Conservation (phyloP, 208 protist genomes). For the Leishmania tarentolae region DNA sequence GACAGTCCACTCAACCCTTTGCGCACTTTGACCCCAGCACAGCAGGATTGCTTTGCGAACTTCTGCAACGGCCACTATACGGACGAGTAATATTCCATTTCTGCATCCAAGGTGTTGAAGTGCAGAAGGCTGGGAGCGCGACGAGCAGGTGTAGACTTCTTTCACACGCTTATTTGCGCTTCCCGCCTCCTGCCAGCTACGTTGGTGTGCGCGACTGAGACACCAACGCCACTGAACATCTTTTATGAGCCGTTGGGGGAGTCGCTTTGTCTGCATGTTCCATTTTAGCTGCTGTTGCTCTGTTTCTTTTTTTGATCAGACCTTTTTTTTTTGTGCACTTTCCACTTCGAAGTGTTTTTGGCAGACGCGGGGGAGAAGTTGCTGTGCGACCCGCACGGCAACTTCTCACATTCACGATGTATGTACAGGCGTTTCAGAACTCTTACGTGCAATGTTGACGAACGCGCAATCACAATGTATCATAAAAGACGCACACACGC, state of each 20-base stretch:
- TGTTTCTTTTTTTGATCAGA: conserved; percentile 9
- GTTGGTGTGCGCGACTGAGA: background rate
- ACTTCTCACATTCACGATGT: conserved; percentile 8
- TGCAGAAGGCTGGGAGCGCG: background rate
- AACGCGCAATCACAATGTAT: conserved; percentile 8
- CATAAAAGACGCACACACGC: conserved; percentile 2
- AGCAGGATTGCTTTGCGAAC: conserved; percentile 89
- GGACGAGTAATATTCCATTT: conserved; percentile 37
- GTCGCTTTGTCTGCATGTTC: background rate
- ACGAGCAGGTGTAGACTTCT: background rate
- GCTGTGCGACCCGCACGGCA: background rate
- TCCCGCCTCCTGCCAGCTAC: background rate
- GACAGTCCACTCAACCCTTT: conserved; percentile 82
- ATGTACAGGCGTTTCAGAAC: conserved; percentile 4
- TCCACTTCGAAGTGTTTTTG: conserved; percentile 6
- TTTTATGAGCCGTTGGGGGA: background rate
- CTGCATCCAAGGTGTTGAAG: background rate
- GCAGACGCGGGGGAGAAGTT: background rate
- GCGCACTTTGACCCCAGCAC: conserved; percentile 63
- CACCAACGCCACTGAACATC: background rate
- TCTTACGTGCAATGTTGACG: background rate
- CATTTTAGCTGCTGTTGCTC: conserved; percentile 5
- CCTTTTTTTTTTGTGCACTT: conserved; percentile 12
- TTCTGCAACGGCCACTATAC: conserved; percentile 90
- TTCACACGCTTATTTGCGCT: conserved; percentile 5